A percentile compares a stretch with the other conserved stretches of the same genome.
Evolutionary conservation across 2,329 filamentous ascomycete genomes (phyloP).

Genomic region (Fusarium veterinarium): DNA sequence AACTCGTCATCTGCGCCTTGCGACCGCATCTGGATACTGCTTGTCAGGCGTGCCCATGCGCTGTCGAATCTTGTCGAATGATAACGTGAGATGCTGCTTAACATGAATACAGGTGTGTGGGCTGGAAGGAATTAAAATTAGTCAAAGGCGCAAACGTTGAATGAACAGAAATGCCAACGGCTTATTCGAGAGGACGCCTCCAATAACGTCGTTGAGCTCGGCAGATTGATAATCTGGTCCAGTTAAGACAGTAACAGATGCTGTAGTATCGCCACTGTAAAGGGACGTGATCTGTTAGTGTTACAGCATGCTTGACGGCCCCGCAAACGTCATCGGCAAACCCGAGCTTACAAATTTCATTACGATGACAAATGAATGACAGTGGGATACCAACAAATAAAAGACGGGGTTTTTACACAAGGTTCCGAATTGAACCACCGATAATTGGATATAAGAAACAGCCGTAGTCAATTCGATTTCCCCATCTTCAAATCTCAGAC

Average conservation of each 20-base stretch:
- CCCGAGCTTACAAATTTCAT: constrained; percentile 19
- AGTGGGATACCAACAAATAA: constrained; percentile 7
- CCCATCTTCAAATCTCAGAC: background rate
- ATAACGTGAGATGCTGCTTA: background rate
- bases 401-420: constrained; percentile 20
- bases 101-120: too few relatives aligned
- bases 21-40: too few relatives aligned
- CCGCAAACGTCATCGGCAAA: constrained; percentile 24
- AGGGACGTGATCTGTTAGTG: constrained; percentile 6
- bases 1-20: background rate
- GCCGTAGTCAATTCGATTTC: background rate
- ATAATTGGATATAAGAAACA: background rate
- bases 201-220: background rate
- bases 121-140: too few relatives aligned
- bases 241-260: background rate
- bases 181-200: background rate
- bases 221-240: background rate
- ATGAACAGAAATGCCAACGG: background rate
- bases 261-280: accelerated
- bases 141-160: background rate
- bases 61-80: background rate
- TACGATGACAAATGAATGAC: constrained; percentile 22
- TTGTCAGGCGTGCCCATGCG: accelerated
- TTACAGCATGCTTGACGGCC: background rate
- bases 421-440: background rate